Evolutionary conservation across 192 early-diverging fungal genomes (phyloP).

Genomic region (Anaeromyces robustus): DNA sequence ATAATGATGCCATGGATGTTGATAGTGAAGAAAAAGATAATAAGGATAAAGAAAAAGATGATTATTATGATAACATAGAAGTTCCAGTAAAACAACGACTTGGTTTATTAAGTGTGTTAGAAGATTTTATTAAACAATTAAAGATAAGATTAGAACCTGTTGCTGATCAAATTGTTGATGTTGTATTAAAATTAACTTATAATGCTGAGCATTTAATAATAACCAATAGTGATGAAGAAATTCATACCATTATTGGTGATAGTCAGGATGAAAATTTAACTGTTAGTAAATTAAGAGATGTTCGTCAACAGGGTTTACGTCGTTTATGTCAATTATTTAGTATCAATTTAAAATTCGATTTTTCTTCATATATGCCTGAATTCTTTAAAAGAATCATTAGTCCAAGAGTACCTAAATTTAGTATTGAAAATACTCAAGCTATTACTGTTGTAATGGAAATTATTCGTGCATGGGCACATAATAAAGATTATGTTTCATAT

Average conservation of each 20-base stretch:
- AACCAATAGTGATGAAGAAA: constrained; percentile 10
- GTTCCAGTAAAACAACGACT: constrained; percentile 42
- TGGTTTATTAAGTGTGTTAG: constrained; percentile 63
- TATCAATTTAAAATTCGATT: constrained; percentile 57
- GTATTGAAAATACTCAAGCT: constrained; percentile 74
- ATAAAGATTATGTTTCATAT: constrained; percentile 42
- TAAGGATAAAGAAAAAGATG: background rate
- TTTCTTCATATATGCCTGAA: constrained; percentile 51
- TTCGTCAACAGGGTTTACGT: constrained; percentile 56
- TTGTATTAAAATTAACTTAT: constrained; percentile 57
- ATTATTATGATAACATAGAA: background rate
- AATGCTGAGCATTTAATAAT: constrained; percentile 39
- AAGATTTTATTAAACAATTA: constrained; percentile 74
- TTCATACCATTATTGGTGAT: constrained; percentile 6
- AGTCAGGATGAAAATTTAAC: constrained; percentile 5
- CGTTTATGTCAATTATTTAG: constrained; percentile 65
- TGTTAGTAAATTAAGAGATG: constrained; percentile 18
- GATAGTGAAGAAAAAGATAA: too few relatives aligned
- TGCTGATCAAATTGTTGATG: constrained; percentile 51
- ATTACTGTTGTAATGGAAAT: constrained; percentile 64
- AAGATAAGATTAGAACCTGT: constrained; percentile 53
- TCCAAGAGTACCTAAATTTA: constrained; percentile 50
- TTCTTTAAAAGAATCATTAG: constrained; percentile 60
- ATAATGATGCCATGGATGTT: background rate
- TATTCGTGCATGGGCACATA: constrained; percentile 59